Evolutionary conservation across 2,329 filamentous ascomycete genomes (phyloP).

Genomic region (Geosmithia flava): DNA sequence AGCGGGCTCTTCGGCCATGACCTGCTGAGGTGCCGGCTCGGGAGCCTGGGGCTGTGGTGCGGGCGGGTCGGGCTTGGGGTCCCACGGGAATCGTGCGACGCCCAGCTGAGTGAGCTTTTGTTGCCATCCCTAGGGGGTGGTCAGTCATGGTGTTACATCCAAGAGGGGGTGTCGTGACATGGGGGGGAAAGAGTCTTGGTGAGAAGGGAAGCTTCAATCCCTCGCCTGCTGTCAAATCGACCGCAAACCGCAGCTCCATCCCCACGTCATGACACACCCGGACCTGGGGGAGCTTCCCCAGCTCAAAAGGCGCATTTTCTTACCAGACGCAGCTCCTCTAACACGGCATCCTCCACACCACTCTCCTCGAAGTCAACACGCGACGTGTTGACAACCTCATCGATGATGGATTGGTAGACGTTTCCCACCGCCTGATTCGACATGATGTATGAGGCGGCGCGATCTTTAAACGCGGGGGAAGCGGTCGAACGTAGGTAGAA

Average conservation of each 20-base stretch:
- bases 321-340: conserved; percentile 83
- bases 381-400: conserved; percentile 84
- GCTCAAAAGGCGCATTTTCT: no score
- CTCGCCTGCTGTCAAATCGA: no score
- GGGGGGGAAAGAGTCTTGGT: background rate
- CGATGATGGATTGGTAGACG: conserved; percentile 69
- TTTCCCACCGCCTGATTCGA: conserved; percentile 53
- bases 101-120: conserved; percentile 73
- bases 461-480: background rate
- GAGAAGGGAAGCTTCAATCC: background rate
- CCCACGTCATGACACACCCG: no score
- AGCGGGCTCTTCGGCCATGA: conserved; percentile 6
- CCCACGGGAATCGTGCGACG: conserved; percentile 89
- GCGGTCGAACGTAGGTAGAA: no score
- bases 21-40: conserved; percentile 6
- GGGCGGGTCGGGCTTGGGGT: conserved; percentile 63
- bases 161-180: background rate
- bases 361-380: conserved; percentile 94
- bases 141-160: conserved; percentile 8
- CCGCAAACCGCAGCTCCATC: no score
- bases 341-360: conserved; percentile 75
- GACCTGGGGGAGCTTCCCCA: conserved; percentile 23
- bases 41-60: conserved; percentile 17
- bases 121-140: conserved; percentile 68
- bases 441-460: conserved; percentile 22